Base-by-base conservation (phyloP, 2,329 filamentous ascomycete genomes). In the Pyrenophora graminea region DNA sequence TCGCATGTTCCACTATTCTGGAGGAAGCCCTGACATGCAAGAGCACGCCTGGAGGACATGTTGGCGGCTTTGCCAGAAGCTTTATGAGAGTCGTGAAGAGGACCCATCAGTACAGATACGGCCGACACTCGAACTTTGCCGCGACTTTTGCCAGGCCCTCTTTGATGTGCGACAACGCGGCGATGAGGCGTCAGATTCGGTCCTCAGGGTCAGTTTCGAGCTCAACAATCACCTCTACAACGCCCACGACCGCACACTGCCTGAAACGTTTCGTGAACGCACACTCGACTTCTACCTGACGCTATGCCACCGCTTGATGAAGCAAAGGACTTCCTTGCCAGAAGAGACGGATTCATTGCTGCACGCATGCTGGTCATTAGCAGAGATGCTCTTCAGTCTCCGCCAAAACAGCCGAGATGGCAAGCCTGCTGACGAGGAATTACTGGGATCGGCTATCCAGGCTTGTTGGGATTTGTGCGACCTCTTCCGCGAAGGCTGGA, bases 241-340 rank as follows among this genome's bases (percentile, higher is more conserved):
- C 68, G 92, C 91, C 1, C 91, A 96, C 66, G 91, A 96, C 69
- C 85, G 88, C 27, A 87, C 84, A 47, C 78, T 97, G 3, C 93
- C 92, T 0, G 90, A 95, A 64, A 85, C 88, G 0, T 97, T 97
- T 69, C 84, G 88, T 45, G 92, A 97, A 73, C 82, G 92, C 51
- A 97, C 93, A 0, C 74, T 97, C 49, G 93, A 97, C 66, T 97
- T 97, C 64, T 97, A 97, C 67, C 88, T 96, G 61, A 96, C 93
- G 0, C 74, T 97, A 2, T 97, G 93, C 67, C 93, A 97, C 72
- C 86, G 93, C 33, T 76, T 97, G n/a, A 97, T 97, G 91, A 97
- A 96, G 72, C 91, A 96, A 72, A 84, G 90, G 50, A 88, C 84
- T 45, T 87, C 90, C 23, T 74, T 92, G 2, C 86, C 85, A 0